A percentile compares a stretch with the other conserved stretches of the same genome.
Evolutionary conservation across 805 yeast genomes (phyloP).

Genomic region (Kazachstania martiniae): DNA sequence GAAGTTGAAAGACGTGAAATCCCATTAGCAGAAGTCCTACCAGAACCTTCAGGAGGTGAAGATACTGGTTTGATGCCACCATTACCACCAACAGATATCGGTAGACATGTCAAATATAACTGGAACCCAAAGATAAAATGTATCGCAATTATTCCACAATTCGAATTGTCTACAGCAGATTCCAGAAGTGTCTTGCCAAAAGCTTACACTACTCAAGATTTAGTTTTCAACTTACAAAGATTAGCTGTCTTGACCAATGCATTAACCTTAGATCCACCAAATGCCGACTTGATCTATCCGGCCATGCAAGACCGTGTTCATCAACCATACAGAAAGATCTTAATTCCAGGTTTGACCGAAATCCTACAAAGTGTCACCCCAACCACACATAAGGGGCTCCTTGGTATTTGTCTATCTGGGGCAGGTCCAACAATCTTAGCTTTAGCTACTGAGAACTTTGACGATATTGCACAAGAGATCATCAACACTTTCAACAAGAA

Average conservation of each 20-base stretch:
- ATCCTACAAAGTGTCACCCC: slow-evolving; percentile 77
- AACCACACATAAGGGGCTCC: slow-evolving; percentile 65
- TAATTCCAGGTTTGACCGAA: slow-evolving; percentile 84
- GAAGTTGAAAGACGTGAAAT: slow-evolving; percentile 71
- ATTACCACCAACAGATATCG: slow-evolving; percentile 75
- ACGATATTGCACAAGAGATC: slow-evolving; percentile 68
- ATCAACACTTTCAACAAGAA: slow-evolving; percentile 56
- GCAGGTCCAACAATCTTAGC: slow-evolving; percentile 98
- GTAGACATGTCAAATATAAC: slow-evolving; percentile 76
- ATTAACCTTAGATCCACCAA: slow-evolving; percentile 73
- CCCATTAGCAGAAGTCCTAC: slow-evolving; percentile 77
- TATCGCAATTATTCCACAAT: slow-evolving; percentile 83
- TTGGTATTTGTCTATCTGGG: slow-evolving; percentile 92
- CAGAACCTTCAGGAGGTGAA: slow-evolving; percentile 61
- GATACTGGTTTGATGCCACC: slow-evolving; percentile 64
- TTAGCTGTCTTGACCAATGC: slow-evolving; percentile 89
- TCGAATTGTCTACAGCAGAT: slow-evolving; percentile 88
- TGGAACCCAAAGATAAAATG: slow-evolving; percentile 81
- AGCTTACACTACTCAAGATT: slow-evolving; percentile 66
- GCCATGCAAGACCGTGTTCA: slow-evolving; percentile 96
- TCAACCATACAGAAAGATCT: slow-evolving; percentile 89
- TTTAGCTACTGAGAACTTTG: slow-evolving; percentile 82
- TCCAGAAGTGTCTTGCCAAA: slow-evolving; percentile 84
- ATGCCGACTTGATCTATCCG: slow-evolving; percentile 72
- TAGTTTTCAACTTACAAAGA: slow-evolving; percentile 88